Evolutionary conservation across 208 protist genomes (phyloP).

Genomic region (Wallacemonas sp.): DNA sequence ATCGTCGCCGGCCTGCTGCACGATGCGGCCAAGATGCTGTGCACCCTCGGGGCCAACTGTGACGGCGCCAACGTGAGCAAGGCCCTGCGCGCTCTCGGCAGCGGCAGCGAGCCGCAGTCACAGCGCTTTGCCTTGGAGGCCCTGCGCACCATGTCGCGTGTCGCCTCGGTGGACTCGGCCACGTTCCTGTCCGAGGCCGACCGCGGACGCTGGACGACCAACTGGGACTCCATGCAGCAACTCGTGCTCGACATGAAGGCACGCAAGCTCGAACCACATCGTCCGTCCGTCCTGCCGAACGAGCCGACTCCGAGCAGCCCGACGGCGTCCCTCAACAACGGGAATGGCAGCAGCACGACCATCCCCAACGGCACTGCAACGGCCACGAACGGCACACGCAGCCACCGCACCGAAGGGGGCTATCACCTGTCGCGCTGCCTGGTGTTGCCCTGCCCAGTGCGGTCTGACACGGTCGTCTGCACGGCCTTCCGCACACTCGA

Average conservation of each 20-base stretch:
- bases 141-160: conserved; percentile 78
- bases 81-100: conserved; percentile 48
- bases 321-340: too few species aligned
- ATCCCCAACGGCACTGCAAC: neutral
- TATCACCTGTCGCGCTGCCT: conserved; percentile 46
- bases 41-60: conserved; percentile 63
- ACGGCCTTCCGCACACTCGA: conserved; percentile 73
- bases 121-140: conserved; percentile 76
- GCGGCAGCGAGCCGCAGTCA: conserved; percentile 50
- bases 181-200: conserved; percentile 75
- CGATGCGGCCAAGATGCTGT: conserved; percentile 80
- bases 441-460: conserved; percentile 55
- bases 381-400: conserved; percentile 6
- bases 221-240: conserved; percentile 80
- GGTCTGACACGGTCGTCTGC: conserved; percentile 64
- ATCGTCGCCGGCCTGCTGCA: conserved; percentile 73
- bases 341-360: too few species aligned
- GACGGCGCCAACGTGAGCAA: conserved; percentile 62
- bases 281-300: conserved; percentile 14
- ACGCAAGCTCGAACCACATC: conserved; percentile 47
- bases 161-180: conserved; percentile 61
- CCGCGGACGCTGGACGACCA: conserved; percentile 67
- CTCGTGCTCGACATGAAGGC: conserved; percentile 80
- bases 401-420: neutral
- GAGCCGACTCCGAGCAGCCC: too few species aligned